Percentiles rank a stretch among this genome's conserved stretches.
phyloP scores from a whole-genome alignment of 441 rosid genomes.

The Lepidium campestre region DNA sequence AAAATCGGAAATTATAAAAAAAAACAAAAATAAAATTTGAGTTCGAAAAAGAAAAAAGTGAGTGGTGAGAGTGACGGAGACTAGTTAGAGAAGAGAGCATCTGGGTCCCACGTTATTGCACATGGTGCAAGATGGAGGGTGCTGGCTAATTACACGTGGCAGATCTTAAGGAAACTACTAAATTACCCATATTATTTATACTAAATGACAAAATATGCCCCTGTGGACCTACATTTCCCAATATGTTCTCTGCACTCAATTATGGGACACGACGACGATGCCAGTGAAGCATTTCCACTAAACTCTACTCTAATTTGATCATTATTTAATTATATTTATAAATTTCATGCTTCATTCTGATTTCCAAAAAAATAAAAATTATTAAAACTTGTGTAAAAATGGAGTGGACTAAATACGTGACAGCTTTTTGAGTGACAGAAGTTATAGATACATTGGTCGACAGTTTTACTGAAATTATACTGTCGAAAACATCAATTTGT shows the following conservation, averaged over 20 bases:
- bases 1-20: background rate
- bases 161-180: constrained; percentile 17
- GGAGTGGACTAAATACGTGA: background rate
- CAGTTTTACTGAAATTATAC: background rate
- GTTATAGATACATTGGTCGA: background rate
- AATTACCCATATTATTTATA: constrained; percentile 28
- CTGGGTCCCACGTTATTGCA: constrained; percentile 49
- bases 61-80: constrained; percentile 41
- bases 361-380: background rate
- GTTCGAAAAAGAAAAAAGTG: background rate
- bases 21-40: background rate
- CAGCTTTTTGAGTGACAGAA: constrained; percentile 10
- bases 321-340: background rate
- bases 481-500: background rate
- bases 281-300: constrained; percentile 28
- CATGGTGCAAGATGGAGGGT: constrained; percentile 39
- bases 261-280: constrained; percentile 24
- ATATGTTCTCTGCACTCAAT: constrained; percentile 30
- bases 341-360: background rate
- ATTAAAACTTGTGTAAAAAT: background rate
- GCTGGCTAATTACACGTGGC: constrained; percentile 23
- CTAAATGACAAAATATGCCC: constrained; percentile 27
- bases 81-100: background rate
- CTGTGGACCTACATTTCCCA: constrained; percentile 12
- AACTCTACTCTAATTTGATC: constrained; percentile 14